phyloP scores from a whole-genome alignment of 306 rosid genomes.

The Nissolia schottii region DNA sequence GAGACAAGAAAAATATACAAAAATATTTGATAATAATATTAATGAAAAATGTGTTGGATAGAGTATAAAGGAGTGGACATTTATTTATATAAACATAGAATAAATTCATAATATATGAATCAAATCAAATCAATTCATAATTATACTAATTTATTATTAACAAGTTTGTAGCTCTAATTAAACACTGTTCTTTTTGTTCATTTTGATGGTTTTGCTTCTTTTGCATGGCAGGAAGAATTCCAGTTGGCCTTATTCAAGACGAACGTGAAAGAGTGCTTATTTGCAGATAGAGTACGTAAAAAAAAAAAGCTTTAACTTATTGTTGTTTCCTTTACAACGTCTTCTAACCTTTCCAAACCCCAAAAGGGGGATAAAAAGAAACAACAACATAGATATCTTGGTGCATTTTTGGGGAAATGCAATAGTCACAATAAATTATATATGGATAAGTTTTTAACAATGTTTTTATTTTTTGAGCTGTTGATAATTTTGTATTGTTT shows the following conservation, averaged over 20 bases:
- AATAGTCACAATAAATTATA: neutral
- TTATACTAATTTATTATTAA: too few relatives aligned
- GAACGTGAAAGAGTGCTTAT: constrained; percentile 68
- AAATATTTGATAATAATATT: too few relatives aligned
- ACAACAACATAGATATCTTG: neutral
- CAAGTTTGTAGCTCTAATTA: too few relatives aligned
- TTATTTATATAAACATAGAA: too few relatives aligned
- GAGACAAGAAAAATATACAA: too few relatives aligned
- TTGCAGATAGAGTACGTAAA: constrained; percentile 71
- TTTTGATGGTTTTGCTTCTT: neutral
- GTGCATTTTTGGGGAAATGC: neutral
- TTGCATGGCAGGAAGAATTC: constrained; percentile 66
- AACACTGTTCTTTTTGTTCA: too few relatives aligned
- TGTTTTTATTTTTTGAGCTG: neutral
- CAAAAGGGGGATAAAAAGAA: neutral
- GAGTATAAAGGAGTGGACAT: too few relatives aligned
- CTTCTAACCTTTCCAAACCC: neutral
- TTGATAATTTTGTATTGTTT: constrained; percentile 21
- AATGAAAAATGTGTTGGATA: too few relatives aligned
- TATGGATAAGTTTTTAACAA: too few relatives aligned
- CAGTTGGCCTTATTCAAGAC: constrained; percentile 79
- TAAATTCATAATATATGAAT: too few relatives aligned
- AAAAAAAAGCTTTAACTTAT: constrained; percentile 1
- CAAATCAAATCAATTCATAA: too few relatives aligned
- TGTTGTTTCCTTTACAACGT: neutral